These are phyloP conservation scores for Fomitopsis pulvina DNA, from an alignment of 768 basidiomycete species.

Conservation along the genomic window DNA sequence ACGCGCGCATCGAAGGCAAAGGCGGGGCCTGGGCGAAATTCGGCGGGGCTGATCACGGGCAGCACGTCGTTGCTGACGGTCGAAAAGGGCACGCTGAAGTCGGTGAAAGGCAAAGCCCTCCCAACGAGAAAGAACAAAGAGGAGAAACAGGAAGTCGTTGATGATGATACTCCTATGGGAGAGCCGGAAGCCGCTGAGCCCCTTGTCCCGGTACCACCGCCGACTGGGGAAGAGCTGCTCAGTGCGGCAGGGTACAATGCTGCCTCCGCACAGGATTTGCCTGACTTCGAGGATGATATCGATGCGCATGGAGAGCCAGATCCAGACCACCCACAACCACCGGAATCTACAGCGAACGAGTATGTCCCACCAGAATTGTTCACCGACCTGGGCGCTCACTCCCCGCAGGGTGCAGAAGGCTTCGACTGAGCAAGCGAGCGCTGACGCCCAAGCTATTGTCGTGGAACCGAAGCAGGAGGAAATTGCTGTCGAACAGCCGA, in stretches of 20 bases:
- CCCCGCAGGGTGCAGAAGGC: not conserved
- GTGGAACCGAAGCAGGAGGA: not conserved
- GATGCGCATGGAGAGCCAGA: conserved; percentile 14
- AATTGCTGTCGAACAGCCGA: not conserved
- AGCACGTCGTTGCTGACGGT: conserved; percentile 49
- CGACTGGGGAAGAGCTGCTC: conserved; percentile 27
- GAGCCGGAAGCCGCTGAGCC: not conserved
- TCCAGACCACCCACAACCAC: conserved; percentile 4
- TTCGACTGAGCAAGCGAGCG: not conserved
- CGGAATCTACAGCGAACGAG: not conserved
- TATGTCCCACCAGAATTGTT: not conserved
- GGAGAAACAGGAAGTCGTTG: not conserved
- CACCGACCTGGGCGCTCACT: not conserved
- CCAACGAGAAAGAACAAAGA: not conserved
- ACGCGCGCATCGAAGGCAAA: conserved; percentile 6
- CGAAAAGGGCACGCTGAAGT: conserved; percentile 45
- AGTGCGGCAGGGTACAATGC: conserved; percentile 41
- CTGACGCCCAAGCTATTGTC: too few relatives aligned
- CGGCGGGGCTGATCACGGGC: conserved; percentile 34
- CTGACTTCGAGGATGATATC: conserved; percentile 52
- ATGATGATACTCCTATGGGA: not conserved
- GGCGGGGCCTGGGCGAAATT: conserved; percentile 44
- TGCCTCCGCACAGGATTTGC: conserved; percentile 33
- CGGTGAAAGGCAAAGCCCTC: conserved; percentile 35
- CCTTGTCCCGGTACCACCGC: conserved; percentile 3